These are phyloP conservation scores for Plantago major DNA, from an alignment of 257 asterid genomes.

Conservation along the genomic window DNA sequence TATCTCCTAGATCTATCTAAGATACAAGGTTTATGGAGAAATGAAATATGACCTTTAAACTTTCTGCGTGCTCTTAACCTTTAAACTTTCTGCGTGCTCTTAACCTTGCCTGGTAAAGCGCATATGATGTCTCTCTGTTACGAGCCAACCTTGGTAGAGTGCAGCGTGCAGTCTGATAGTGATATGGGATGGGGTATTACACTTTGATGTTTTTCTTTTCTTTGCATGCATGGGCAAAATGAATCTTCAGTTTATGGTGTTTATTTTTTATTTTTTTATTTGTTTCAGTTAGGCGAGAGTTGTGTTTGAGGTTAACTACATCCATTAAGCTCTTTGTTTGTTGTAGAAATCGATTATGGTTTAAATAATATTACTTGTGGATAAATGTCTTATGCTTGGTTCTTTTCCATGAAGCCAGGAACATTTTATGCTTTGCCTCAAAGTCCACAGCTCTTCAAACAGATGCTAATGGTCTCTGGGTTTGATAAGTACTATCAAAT, in stretches of 20 bases:
- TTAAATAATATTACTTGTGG: constrained; percentile 11
- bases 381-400: constrained; percentile 30
- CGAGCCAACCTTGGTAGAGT: too few relatives aligned
- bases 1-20: constrained; percentile 7
- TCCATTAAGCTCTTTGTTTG: not conserved
- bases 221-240: too few relatives aligned
- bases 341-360: constrained; percentile 5
- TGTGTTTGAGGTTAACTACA: not conserved
- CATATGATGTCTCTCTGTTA: too few relatives aligned
- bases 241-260: not conserved
- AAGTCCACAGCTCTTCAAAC: constrained; percentile 99
- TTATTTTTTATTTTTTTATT: not conserved
- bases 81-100: too few relatives aligned
- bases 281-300: not conserved
- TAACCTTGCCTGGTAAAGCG: too few relatives aligned
- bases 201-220: too few relatives aligned
- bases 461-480: constrained; percentile 99
- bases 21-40: not conserved
- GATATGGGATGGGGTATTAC: too few relatives aligned
- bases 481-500: constrained; percentile 88
- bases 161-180: too few relatives aligned
- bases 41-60: too few relatives aligned
- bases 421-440: constrained; percentile 97
- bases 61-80: too few relatives aligned
- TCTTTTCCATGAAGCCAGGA: constrained; percentile 70